Conservation (phyloP, 805 yeast genomes). For the Suhomyces sp. region DNA sequence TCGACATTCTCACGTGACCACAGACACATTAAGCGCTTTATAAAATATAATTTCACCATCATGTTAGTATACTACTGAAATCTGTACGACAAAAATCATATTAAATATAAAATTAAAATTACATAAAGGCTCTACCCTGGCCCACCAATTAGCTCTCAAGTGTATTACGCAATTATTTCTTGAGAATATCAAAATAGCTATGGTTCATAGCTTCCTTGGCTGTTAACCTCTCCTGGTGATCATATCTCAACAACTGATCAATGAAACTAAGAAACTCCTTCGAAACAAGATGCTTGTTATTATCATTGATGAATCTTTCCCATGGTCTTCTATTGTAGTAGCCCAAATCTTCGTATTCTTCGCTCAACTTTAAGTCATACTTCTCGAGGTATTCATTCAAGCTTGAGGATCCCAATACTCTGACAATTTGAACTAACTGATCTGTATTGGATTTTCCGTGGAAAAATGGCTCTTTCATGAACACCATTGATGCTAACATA, state of each 20-base stretch:
- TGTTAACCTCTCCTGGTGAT: conserved; percentile 83
- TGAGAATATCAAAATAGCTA: conserved; percentile 50
- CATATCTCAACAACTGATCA: conserved; percentile 72
- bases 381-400: conserved; percentile 62
- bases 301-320: conserved; percentile 56
- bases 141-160: background rate
- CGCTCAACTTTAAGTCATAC: conserved; percentile 66
- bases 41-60: too few species aligned
- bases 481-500: conserved; percentile 84
- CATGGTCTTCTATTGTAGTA: conserved; percentile 66
- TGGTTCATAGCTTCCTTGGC: conserved; percentile 87
- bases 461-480: conserved; percentile 88
- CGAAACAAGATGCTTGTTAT: conserved; percentile 49
- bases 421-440: conserved; percentile 85
- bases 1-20: background rate
- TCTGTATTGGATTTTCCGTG: conserved; percentile 90
- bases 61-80: too few species aligned
- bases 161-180: conserved; percentile 3
- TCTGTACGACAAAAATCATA: background rate
- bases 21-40: too few species aligned
- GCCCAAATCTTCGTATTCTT: conserved; percentile 77
- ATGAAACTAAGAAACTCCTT: conserved; percentile 65
- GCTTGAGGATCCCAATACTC: conserved; percentile 82
- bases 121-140: background rate
- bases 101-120: background rate